Base-by-base conservation (phyloP, 2,329 filamentous ascomycete genomes). In the Fusarium sp. region DNA sequence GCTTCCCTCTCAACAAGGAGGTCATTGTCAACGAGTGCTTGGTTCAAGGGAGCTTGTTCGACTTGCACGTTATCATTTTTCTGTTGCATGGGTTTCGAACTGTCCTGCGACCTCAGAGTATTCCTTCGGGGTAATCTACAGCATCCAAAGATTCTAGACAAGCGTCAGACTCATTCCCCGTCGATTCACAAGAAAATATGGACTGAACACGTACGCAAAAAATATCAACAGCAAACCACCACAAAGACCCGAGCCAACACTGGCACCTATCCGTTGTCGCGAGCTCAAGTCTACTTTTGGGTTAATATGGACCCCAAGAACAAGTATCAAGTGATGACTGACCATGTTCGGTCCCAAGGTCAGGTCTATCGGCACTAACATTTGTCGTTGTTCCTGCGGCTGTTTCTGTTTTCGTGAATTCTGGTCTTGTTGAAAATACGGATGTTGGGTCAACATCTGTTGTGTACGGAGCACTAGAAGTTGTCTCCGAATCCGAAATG, bases 181-280 rank as follows among this genome's bases (percentile, higher is more conserved):
- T 11, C 35, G n/a, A 7, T 15, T 37, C 23, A 38, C 11, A 33
- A 37, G 26, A 12, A 15, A n/a, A 33, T 14, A 4, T 44, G 20
- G n/a, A 13, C 32, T 23, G 15, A 46, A n/a, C n/a, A 58, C 69
- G 60, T 35, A 52, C 52, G 27, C 46, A 17, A 74, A 65, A 56
- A 74, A 66, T 18, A 64, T 49, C n/a, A 73, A 17, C 18, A 69
- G 27, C 17, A 74, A 55, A 4, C 55, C 37, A 7, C 57, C 71
- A 40, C 32, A 52, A 13, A 60, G 26, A 4, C 50, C 60, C 2
- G 66, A 62, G 41, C 69, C 69, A 32, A 70, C 37, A 3, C 56
- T 66, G 8, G 56, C 62, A 4, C 62, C 66, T 23, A 70, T 37
- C n/a, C 60, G 62, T 44, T 74, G 69, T 30, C 42, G 38, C 30